These are phyloP conservation scores for Penicillium verrucosum DNA, from an alignment of 2,329 filamentous ascomycete genomes.

Conservation along the genomic window DNA sequence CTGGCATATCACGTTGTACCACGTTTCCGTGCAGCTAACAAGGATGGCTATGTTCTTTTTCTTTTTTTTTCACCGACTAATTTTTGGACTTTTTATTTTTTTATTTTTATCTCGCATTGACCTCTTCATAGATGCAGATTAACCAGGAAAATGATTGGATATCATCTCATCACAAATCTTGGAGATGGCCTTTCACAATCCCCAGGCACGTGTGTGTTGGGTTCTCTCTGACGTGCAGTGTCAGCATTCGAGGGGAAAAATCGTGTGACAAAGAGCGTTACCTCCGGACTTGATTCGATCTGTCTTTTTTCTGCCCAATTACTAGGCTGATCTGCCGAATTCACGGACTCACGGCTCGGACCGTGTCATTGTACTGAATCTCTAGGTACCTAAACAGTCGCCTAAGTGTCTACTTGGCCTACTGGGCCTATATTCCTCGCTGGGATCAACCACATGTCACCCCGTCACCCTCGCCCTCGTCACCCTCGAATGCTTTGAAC, in stretches of 20 bases:
- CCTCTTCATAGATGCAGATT: slow-evolving; percentile 1
- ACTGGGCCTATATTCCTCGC: not conserved
- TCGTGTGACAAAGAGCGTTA: slow-evolving; percentile 18
- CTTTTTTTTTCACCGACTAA: slow-evolving; percentile 9
- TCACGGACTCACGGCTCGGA: slow-evolving; percentile 27
- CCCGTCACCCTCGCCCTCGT: not conserved
- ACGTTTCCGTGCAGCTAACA: slow-evolving; percentile 25
- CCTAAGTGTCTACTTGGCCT: not conserved
- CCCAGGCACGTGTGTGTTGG: slow-evolving; percentile 8
- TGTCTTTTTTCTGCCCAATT: slow-evolving; percentile 29
- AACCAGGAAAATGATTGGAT: not conserved
- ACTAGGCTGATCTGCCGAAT: slow-evolving; percentile 11
- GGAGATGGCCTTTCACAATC: not conserved
- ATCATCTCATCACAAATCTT: not conserved
- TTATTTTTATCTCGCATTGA: slow-evolving; percentile 1
- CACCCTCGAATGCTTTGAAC: slow-evolving; percentile 12
- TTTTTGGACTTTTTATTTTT: not conserved
- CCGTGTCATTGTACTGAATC: slow-evolving; percentile 20
- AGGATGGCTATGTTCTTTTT: slow-evolving; percentile 12
- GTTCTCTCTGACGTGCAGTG: slow-evolving; percentile 3
- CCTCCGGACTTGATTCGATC: not conserved
- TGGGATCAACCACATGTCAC: not conserved
- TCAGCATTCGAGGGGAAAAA: not conserved
- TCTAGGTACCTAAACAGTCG: not conserved
- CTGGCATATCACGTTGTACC: slow-evolving; percentile 25